These are phyloP conservation scores for Termitomyces titanicus DNA, from an alignment of 768 basidiomycete genomes.

Conservation along the genomic window DNA sequence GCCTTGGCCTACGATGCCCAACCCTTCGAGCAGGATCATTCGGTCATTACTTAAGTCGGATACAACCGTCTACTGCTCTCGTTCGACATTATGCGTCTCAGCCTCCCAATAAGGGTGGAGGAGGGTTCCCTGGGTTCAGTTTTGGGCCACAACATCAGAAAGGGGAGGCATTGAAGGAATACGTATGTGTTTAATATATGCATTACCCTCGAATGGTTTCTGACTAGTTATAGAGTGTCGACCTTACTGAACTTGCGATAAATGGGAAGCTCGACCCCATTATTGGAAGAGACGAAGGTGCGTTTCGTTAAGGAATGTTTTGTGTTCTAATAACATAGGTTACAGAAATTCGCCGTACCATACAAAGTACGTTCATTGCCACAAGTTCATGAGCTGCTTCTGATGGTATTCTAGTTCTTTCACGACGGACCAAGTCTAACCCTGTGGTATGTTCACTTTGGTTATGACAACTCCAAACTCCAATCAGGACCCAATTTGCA, in stretches of 20 bases:
- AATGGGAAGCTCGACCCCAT: constrained; percentile 87
- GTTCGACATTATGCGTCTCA: constrained; percentile 41
- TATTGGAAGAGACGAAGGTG: constrained; percentile 86
- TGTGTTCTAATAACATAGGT: background rate
- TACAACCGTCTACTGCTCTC: constrained; percentile 1
- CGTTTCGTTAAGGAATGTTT: constrained; percentile 7
- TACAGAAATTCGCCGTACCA: constrained; percentile 80
- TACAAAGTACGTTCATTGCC: constrained; percentile 64
- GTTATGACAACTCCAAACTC: background rate
- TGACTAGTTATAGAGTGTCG: constrained; percentile 53
- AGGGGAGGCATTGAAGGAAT: constrained; percentile 86
- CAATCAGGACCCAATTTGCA: background rate
- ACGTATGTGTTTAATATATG: constrained; percentile 26
- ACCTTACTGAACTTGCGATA: constrained; percentile 80
- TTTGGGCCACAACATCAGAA: constrained; percentile 65
- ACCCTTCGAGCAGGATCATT: constrained; percentile 7
- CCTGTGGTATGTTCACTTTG: constrained; percentile 59
- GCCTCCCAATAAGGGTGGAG: constrained; percentile 34
- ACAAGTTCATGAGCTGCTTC: background rate
- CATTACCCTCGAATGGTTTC: background rate
- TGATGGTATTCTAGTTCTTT: constrained; percentile 52
- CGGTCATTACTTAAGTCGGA: constrained; percentile 1
- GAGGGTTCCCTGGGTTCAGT: constrained; percentile 59
- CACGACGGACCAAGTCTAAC: constrained; percentile 87
- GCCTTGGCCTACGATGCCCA: constrained; percentile 6